These are phyloP conservation scores for Sporothrix mexicana DNA, from an alignment of 2,329 filamentous ascomycete genomes.

Conservation along the genomic window DNA sequence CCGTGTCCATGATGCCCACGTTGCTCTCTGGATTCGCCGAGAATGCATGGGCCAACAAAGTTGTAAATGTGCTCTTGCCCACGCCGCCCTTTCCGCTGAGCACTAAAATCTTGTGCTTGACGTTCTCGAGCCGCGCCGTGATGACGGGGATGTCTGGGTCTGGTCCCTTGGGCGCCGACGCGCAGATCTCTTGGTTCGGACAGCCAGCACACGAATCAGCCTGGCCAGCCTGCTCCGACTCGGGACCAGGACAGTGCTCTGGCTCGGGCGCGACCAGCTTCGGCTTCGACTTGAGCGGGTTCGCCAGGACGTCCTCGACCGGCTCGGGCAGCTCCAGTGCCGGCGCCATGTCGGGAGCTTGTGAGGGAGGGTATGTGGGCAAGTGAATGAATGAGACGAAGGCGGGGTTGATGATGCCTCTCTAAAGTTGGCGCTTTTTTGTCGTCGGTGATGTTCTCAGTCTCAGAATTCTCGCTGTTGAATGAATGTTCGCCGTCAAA, in stretches of 20 bases:
- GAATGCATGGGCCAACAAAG: constrained; percentile 71
- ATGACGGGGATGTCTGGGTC: constrained; percentile 94
- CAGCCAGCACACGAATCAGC: constrained; percentile 91
- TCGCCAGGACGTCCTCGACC: constrained; percentile 72
- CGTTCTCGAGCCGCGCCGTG: constrained; percentile 76
- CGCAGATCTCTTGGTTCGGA: constrained; percentile 95
- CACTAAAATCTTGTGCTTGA: constrained; percentile 91
- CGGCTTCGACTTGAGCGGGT: constrained; percentile 78
- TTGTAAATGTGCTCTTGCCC: constrained; percentile 64
- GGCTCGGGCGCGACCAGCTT: constrained; percentile 92
- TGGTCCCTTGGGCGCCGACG: constrained; percentile 89
- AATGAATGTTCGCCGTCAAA: not conserved
- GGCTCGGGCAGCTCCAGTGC: constrained; percentile 74
- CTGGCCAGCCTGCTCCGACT: constrained; percentile 71
- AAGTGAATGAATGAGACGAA: not conserved
- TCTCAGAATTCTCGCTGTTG: no score
- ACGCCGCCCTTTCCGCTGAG: constrained; percentile 95
- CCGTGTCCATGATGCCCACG: constrained; percentile 96
- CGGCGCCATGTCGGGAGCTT: constrained; percentile 69
- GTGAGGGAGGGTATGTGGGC: not conserved
- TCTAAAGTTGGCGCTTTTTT: not conserved
- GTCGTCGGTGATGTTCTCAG: no score
- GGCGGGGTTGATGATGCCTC: not conserved
- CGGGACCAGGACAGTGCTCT: constrained; percentile 93
- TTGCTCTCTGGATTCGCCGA: constrained; percentile 80